These are phyloP conservation scores for Alloascoidea africana DNA, from an alignment of 805 yeast genomes.

Conservation along the genomic window DNA sequence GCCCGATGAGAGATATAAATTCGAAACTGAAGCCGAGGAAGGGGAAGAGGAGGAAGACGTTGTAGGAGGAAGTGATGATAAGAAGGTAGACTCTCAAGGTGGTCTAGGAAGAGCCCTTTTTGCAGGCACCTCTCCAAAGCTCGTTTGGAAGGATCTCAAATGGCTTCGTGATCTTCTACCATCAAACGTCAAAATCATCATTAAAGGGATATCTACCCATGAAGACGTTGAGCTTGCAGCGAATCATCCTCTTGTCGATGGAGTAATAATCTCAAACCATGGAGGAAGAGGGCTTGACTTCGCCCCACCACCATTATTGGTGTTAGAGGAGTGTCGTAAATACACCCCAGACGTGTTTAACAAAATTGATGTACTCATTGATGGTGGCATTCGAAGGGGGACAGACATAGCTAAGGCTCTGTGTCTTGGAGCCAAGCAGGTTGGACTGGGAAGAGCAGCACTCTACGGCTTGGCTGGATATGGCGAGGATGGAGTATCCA, in stretches of 20 bases:
- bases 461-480: constrained; percentile 50
- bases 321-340: constrained; percentile 34
- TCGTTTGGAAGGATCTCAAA: constrained; percentile 9
- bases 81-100: constrained; percentile 15
- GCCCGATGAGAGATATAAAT: constrained; percentile 24
- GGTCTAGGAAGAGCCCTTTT: constrained; percentile 17
- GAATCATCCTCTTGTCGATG: constrained; percentile 19
- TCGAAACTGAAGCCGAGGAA: constrained; percentile 9
- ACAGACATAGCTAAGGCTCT: constrained; percentile 51
- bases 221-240: constrained; percentile 11
- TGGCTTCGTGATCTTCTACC: constrained; percentile 10
- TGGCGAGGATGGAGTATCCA: constrained; percentile 50
- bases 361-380: constrained; percentile 39
- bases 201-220: constrained; percentile 11
- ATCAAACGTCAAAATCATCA: constrained; percentile 8
- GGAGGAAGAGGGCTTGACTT: constrained; percentile 63
- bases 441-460: constrained; percentile 52
- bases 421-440: constrained; percentile 51
- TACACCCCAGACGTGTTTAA: constrained; percentile 22
- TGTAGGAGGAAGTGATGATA: constrained; percentile 5
- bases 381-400: constrained; percentile 57
- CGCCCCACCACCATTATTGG: constrained; percentile 45
- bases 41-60: constrained; percentile 18
- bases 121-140: constrained; percentile 13
- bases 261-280: constrained; percentile 48